Base-by-base conservation (phyloP, 495 filamentous ascomycete genomes). In the Schizothecium vesticola region DNA sequence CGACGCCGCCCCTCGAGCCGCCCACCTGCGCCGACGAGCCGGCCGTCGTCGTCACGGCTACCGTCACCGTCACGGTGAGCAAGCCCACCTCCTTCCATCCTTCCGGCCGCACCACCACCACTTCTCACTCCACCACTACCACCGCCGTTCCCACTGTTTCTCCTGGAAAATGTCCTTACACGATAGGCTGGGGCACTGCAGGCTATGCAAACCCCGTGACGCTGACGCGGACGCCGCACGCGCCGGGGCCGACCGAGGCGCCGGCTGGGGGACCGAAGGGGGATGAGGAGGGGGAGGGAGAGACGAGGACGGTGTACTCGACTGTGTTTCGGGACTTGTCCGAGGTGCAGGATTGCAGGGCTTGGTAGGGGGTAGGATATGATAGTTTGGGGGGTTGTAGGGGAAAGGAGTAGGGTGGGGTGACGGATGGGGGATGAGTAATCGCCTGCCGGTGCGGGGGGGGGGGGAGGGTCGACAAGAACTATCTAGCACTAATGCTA, bases 61-160 rank as follows among this genome's bases (percentile, higher is more conserved):
- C 76, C 67, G 71, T 71, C 63, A 78, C 76, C 67, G 73, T 71
- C 63, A 77, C 75, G 59, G 74, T 72, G 70, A 77, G 70, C 72
- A 68, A 29, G 28, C 28, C 63, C 33, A 70, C 71, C 67, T 71
- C 62, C 25, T 22, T 64, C 69, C 57, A 56, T 31, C 31, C 63
- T 21, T 70, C 28, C 65, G 55, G 19, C 62, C 57, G 71, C 26
- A 26, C 24, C 59, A 12, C n/a, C 26, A 26, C 59, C 12, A n/a
- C 59, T 13, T 29, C 36, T 19, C 26, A 25, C 29, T n/a, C 31
- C 51, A 55, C 65, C n/a, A 58, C 67, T 36, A 25, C 57, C 56
- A 31, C 56, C 21, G 10, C 21, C 55, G 64, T 61, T 24, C 62
- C 69, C 21, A 61, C 69, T 43, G 61, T 33, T 16, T 12, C 28